Base-by-base conservation (phyloP, 345 rosid genomes). In the Ceriops decandra region DNA sequence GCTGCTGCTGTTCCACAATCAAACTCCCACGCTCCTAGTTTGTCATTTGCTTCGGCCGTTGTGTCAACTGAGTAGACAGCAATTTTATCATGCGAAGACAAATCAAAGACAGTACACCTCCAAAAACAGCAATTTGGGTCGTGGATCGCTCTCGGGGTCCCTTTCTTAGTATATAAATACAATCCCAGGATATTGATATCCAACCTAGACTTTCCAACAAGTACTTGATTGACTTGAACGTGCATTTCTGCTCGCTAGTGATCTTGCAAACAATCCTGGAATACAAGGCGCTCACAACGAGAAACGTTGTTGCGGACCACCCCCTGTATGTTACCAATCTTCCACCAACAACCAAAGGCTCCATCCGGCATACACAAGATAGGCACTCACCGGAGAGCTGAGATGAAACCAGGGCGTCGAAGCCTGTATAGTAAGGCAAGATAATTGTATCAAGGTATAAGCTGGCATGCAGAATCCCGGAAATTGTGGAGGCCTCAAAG, bases 351-450 rank as follows among this genome's bases (percentile, higher is more conserved):
- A 83, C 80, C 74, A 91, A 60, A 16, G 73, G 74, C 76, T 91
- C 86, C 62, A 71, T 76, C 52, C 96, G 80, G 60, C 96, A 91
- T 26, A 91, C 81, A 6, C 97, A 91, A 36, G 97, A 82, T 24
- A 57, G 74, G 61, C 97, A 91, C 52, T 82, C 93, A 5, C 89
- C 87, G 1, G 97, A 91, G 71, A 87, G 84, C 0, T 75, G 75
- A 1, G 97, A 91, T 1, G 86, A 74, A 5, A 72, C 78, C 2
- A 89, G 73, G 46, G 97, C 97, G 57, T 89, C 97, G n/a, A 80
- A 79, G 27, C 97, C 97, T 22, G 97, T 89, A 49, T 91, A 84
- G 82, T 89, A 91, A 26, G 97, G 97, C 66, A 91, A 72, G 65
- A 91, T 72, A 63, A 91, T 77, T 2, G 96, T 65, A 66, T 91